Evolutionary conservation across 2,329 filamentous ascomycete genomes (phyloP).

Genomic region (Harringtonia lauricola): DNA sequence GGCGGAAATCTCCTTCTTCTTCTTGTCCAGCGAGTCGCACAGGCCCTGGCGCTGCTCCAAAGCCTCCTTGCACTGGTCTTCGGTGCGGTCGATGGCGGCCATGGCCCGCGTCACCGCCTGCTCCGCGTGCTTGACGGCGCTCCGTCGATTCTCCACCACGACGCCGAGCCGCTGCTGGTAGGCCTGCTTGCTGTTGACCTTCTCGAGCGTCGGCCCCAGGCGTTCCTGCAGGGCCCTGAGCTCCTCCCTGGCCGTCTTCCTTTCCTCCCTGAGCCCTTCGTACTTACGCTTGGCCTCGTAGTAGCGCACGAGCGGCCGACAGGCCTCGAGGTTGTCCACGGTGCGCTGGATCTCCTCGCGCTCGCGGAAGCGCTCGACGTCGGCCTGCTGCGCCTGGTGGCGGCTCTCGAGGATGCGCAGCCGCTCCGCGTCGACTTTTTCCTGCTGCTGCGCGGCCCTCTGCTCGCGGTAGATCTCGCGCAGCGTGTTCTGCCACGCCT

Average conservation of each 20-base stretch:
- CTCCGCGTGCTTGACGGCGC: conserved; percentile 43
- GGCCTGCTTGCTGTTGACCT: conserved; percentile 56
- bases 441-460: conserved; percentile 48
- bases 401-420: conserved; percentile 59
- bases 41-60: conserved; percentile 43
- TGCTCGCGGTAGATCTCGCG: conserved; percentile 60
- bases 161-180: conserved; percentile 51
- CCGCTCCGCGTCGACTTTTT: conserved; percentile 47
- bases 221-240: conserved; percentile 47
- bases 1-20: conserved; percentile 38
- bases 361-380: conserved; percentile 75
- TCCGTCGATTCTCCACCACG: conserved; percentile 43
- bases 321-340: conserved; percentile 53
- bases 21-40: conserved; percentile 32
- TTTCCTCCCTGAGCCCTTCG: conserved; percentile 41
- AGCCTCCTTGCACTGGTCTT: conserved; percentile 29
- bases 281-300: conserved; percentile 37
- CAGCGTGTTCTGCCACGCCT: conserved; percentile 64
- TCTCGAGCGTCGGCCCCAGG: conserved; percentile 55
- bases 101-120: conserved; percentile 32
- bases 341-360: conserved; percentile 56
- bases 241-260: conserved; percentile 42
- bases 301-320: conserved; percentile 57
- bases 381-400: conserved; percentile 63
- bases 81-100: conserved; percentile 26